A percentile compares a stretch with the other conserved stretches of the same genome.
Conservation (phyloP, 2,329 filamentous ascomycete species). For the Pseudogymnoascus sp. region DNA sequence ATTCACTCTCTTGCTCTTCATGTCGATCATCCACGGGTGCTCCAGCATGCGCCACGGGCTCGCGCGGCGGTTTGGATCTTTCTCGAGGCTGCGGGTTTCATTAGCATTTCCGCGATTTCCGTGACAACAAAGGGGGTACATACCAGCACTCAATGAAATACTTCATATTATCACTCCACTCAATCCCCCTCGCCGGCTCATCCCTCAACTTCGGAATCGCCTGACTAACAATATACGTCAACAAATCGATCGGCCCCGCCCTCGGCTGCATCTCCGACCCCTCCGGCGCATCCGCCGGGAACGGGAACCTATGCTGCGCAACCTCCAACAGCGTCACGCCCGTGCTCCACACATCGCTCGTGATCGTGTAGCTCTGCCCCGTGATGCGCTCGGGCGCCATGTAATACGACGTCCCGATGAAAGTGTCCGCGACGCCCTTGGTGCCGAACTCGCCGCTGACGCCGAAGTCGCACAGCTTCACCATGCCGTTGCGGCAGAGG, state of each 20-base stretch:
- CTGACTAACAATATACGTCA: constrained; percentile 96
- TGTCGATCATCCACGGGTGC: constrained; percentile 97
- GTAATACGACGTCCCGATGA: constrained; percentile 98
- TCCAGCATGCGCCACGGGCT: constrained; percentile 98
- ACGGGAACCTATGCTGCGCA: constrained; percentile 97
- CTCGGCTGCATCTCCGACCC: constrained; percentile 91
- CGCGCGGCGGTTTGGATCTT: constrained; percentile 77
- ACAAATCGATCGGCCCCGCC: constrained; percentile 84
- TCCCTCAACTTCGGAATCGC: constrained; percentile 94
- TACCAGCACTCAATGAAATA: constrained; percentile 99
- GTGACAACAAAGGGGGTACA: constrained; percentile 33
- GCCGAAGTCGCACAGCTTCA: constrained; percentile 97
- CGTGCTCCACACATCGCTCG: constrained; percentile 95
- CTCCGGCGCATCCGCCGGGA: constrained; percentile 92
- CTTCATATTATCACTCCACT: constrained; percentile 96
- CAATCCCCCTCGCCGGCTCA: constrained; percentile 79
- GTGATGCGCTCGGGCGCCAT: constrained; percentile 99
- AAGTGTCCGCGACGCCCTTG: constrained; percentile 96
- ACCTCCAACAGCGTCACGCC: constrained; percentile 97
- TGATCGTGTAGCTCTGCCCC: constrained; percentile 96
- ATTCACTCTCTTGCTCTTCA: constrained; percentile 92
- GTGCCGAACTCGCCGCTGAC: constrained; percentile 97
- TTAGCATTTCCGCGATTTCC: not conserved
- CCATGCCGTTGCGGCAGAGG: constrained; percentile 82
- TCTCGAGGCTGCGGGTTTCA: constrained; percentile 65